Base-by-base conservation (phyloP, 2,329 filamentous ascomycete genomes). In the Shiraia bambusicola region DNA sequence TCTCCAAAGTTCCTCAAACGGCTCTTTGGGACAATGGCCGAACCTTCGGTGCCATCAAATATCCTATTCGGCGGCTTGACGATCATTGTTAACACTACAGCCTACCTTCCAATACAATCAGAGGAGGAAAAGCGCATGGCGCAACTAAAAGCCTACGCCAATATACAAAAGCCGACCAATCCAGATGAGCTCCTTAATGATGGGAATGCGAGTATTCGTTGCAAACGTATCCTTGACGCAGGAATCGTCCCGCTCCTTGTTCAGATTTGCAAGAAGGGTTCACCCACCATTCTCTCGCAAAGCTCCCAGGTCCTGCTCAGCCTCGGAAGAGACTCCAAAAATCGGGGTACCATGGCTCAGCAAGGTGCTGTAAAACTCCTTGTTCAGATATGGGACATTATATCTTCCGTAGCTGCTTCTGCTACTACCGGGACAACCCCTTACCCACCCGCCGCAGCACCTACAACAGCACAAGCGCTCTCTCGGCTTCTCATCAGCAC, bases 61-160 rank as follows among this genome's bases (percentile, higher is more conserved):
- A 74, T 87, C 16, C 84, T 90, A 0, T 96, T 95, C 62, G 92
- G 92, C 34, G 87, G 83, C 13, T 76, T 98, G 28, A 95, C 87
- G 62, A 86, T 96, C 40, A 79, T 97, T 52, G 76, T 82, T 40
- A 96, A 97, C 61, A 73, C 98, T 37, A 95, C 89, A 11, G 77
- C 80, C 22, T 97, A 95, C 64, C 78, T 81, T 28, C 90, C 90
- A 6, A 75, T 76, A 6, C 76, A 91, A 28, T 85, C 88, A 0
- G 92, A 96, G 50, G 93, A 98, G 68, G 86, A 96, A 59, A 93
- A 92, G 72, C 89, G 88, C 61, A 88, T 98, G 73, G 81, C 81
- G 5, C 88, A 98, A 65, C 79, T 98, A 31, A 96, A 95, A 73
- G 88, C 90, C 2, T 98, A 97, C 59, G 93, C 93, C 11, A 88